Evolutionary conservation across 805 yeast genomes (phyloP).

Genomic region (Candida qinlingensis): DNA sequence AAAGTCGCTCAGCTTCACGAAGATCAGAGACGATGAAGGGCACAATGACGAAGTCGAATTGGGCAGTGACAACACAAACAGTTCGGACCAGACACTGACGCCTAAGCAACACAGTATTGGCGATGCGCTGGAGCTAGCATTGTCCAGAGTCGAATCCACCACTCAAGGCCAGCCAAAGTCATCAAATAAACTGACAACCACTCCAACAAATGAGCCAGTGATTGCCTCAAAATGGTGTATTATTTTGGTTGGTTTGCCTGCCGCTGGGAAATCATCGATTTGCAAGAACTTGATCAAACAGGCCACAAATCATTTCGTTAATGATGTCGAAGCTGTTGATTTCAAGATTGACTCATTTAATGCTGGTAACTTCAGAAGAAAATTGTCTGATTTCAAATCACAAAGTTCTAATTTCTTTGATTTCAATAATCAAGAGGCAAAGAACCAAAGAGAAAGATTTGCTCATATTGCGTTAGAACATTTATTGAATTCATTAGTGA

Average conservation of each 20-base stretch:
- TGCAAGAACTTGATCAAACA: constrained; percentile 58
- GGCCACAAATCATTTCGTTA: constrained; percentile 32
- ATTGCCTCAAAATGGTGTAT: constrained; percentile 48
- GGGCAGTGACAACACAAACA: too few relatives aligned
- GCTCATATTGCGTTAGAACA: constrained; percentile 47
- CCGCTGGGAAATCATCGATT: constrained; percentile 70
- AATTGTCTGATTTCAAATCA: constrained; percentile 28
- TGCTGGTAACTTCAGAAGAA: constrained; percentile 69
- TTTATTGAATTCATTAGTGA: constrained; percentile 36
- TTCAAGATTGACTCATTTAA: constrained; percentile 49
- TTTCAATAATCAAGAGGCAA: constrained; percentile 36
- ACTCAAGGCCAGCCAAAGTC: constrained; percentile 19
- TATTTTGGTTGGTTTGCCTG: constrained; percentile 73
- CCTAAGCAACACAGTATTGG: constrained; percentile 3
- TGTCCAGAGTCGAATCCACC: constrained; percentile 3
- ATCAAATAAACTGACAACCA: constrained; percentile 21
- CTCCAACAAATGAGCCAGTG: constrained; percentile 22
- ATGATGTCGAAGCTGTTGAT: constrained; percentile 8
- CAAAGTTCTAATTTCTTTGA: constrained; percentile 39
- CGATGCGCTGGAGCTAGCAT: constrained; percentile 16
- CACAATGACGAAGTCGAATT: too few relatives aligned
- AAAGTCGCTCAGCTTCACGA: constrained; percentile 17
- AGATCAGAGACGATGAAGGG: constrained; percentile 9
- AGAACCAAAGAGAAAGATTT: constrained; percentile 42
- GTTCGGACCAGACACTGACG: background rate